Conservation (phyloP, 2,329 filamentous ascomycete species). For the Zasmidium angulare region DNA sequence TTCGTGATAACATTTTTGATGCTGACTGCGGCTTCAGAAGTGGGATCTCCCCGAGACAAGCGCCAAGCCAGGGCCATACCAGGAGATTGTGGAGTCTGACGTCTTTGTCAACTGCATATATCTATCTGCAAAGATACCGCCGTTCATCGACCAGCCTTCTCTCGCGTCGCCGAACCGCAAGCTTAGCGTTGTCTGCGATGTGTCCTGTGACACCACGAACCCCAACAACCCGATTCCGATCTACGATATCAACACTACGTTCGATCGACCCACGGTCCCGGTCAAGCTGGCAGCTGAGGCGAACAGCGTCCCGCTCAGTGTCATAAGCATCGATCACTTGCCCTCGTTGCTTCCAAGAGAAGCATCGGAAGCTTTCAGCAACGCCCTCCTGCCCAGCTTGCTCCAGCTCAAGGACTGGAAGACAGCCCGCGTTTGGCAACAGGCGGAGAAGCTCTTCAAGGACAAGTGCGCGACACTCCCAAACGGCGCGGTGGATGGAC, state of each 20-base stretch:
- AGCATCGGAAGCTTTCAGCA: slow-evolving; percentile 80
- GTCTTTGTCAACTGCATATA: slow-evolving; percentile 83
- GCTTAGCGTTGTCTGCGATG: slow-evolving; percentile 70
- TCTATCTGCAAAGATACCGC: slow-evolving; percentile 73
- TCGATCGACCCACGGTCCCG: slow-evolving; percentile 80
- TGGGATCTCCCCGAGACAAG: slow-evolving; percentile 82
- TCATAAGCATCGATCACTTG: slow-evolving; percentile 87
- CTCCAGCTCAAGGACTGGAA: slow-evolving; percentile 73
- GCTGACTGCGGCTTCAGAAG: slow-evolving; percentile 36
- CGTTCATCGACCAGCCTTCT: slow-evolving; percentile 72
- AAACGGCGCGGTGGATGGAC: slow-evolving; percentile 25
- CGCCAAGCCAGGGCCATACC: slow-evolving; percentile 51
- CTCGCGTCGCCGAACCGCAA: slow-evolving; percentile 68
- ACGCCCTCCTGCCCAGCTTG: slow-evolving; percentile 74
- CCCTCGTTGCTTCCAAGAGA: slow-evolving; percentile 82
- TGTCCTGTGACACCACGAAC: slow-evolving; percentile 73
- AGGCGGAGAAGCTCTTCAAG: slow-evolving; percentile 80
- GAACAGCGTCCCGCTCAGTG: slow-evolving; percentile 57
- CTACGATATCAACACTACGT: slow-evolving; percentile 82
- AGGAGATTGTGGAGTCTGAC: slow-evolving; percentile 41
- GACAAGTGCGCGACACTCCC: slow-evolving; percentile 76
- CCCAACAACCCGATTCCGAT: slow-evolving; percentile 74
- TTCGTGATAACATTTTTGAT: background rate
- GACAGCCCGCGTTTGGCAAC: slow-evolving; percentile 75
- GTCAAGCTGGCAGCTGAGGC: slow-evolving; percentile 62